These are phyloP conservation scores for Trebouxia sp. DNA, from an alignment of 139 green algal species.

Conservation along the genomic window DNA sequence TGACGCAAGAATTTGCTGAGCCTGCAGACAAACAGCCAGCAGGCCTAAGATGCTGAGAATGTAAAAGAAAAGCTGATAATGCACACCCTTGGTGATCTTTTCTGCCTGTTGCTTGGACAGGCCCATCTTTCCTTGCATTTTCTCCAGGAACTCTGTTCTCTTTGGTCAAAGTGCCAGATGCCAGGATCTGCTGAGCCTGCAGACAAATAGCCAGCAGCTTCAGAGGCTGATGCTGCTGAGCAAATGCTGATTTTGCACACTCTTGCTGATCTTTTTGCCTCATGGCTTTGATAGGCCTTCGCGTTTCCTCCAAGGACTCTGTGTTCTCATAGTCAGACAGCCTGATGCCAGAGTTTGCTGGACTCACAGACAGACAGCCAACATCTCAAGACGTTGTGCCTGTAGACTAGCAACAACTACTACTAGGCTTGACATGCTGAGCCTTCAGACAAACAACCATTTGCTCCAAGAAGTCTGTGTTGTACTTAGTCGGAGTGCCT, in stretches of 20 bases:
- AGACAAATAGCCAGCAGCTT: no score
- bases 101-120: conserved; percentile 80
- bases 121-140: conserved; percentile 80
- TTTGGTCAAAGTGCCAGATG: conserved; percentile 69
- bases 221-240: conserved; percentile 49
- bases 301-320: conserved; percentile 84
- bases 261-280: conserved; percentile 83
- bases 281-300: conserved; percentile 78
- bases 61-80: conserved; percentile 59
- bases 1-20: conserved; percentile 61
- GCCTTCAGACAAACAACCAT: no score
- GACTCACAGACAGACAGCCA: no score
- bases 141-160: conserved; percentile 75
- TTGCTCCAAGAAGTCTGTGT: conserved; percentile 70
- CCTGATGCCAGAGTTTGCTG: no score
- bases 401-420: no score
- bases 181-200: conserved; percentile 58
- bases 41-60: not conserved
- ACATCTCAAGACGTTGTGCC: no score
- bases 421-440: no score
- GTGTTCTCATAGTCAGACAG: no score
- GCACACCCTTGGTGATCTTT: conserved; percentile 82
- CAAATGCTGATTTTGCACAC: conserved; percentile 65
- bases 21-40: conserved; percentile 22
- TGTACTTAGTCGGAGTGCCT: conserved; percentile 74